Evolutionary conservation across 2,329 filamentous ascomycete genomes (phyloP), one percentile per base, ranked within the genome.

Genomic region (Aureobasidium sp.): DNA sequence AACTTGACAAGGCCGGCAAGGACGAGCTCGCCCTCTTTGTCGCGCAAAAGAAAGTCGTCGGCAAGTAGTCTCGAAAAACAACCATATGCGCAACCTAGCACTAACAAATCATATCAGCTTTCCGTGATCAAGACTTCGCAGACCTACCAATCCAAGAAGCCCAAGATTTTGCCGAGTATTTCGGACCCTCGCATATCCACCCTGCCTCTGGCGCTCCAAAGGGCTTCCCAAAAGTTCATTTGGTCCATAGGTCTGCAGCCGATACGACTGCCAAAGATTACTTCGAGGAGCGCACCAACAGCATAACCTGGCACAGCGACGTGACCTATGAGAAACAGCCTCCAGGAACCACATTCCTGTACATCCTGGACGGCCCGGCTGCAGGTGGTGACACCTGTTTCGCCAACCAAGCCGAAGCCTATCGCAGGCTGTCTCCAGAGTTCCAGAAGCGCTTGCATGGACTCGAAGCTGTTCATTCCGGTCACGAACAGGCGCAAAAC

Each of bases 261-360:
- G 86, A 89, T 66, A 83, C 79, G 7, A 81, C 78, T 2, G 81
- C 78, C 21, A 75, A 81, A 21, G 77, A 81, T 51, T 88, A 87
- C 73, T 85, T 90, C 65, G 75, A 81, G 59, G 82, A 83, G 49
- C 82, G 88, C 23, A 92, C 88, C 3, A 93, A 86, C 74, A 89
- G 86, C 0, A 85, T 95, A 1, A 89, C 89, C 8, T 96, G 90
- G 90, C 91, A 96, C 75, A 89, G 86, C 0, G 91, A 96, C 66
- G 86, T 95, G 1, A 89, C 88, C 0, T 96, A 95, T 70, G 92
- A 96, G 76, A 77, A 83, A 65, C 91, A 96, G 74, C 90, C 92
- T 1, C 90, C 92, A 0, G 90, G 90, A 31, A 96, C 90, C 0
- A 95, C 92, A 0, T 95, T 96, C 74, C 74, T 96, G 37, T 95